phyloP scores from a whole-genome alignment of 2,329 filamentous ascomycete species.

The Pseudogymnoascus verrucosus region DNA sequence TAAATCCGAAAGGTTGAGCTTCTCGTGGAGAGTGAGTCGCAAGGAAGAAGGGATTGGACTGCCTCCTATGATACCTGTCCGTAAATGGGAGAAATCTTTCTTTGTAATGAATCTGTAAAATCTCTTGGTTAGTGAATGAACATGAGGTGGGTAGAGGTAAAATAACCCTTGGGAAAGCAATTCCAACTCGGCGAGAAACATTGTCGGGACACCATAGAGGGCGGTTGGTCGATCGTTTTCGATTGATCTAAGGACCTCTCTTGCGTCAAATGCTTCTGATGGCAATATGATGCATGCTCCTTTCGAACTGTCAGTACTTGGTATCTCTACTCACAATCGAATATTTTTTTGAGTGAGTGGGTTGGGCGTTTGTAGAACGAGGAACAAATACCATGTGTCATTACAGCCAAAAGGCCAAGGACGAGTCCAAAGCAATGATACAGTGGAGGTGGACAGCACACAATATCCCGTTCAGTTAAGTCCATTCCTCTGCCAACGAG shows the following conservation, averaged over 20 bases:
- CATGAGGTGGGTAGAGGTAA: not conserved
- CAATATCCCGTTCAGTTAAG: conserved; percentile 61
- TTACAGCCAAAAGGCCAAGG: conserved; percentile 92
- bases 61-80: conserved; percentile 86
- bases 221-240: conserved; percentile 47
- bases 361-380: too few relatives aligned
- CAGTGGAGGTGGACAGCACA: conserved; percentile 78
- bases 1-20: conserved; percentile 71
- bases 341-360: too few relatives aligned
- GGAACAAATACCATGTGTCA: conserved; percentile 56
- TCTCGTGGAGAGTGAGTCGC: conserved; percentile 68
- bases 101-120: conserved; percentile 19
- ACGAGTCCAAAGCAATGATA: conserved; percentile 90
- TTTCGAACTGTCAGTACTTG: too few relatives aligned
- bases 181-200: conserved; percentile 83
- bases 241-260: conserved; percentile 50
- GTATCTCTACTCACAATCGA: conserved; percentile 49
- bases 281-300: conserved; percentile 46
- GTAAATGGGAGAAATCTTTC: conserved; percentile 55
- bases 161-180: conserved; percentile 49
- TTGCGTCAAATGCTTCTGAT: conserved; percentile 76
- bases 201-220: conserved; percentile 86
- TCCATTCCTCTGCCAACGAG: conserved; percentile 82
- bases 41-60: conserved; percentile 72
- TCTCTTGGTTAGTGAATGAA: too few relatives aligned